Evolutionary conservation across 345 rosid genomes (phyloP).

Genomic region (Bruguiera sexangula): DNA sequence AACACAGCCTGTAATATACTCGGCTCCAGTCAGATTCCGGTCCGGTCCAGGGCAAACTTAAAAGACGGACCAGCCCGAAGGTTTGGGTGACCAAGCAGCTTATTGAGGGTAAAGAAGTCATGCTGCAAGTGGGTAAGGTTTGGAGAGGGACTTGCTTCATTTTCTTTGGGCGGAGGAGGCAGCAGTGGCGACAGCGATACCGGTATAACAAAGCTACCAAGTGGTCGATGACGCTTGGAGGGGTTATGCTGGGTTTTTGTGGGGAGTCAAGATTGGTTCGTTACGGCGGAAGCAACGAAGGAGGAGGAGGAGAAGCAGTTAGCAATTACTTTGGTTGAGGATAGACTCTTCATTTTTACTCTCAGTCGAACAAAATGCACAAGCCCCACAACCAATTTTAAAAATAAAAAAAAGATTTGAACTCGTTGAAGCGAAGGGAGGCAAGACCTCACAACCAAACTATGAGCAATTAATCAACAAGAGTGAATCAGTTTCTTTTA

Average conservation of each 20-base stretch:
- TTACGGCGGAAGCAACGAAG: too few species aligned
- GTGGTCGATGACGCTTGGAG: neutral
- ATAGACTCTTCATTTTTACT: too few species aligned
- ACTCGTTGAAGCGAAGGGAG: too few species aligned
- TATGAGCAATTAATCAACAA: too few species aligned
- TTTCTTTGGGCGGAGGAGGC: neutral
- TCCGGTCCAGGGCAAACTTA: constrained; percentile 45
- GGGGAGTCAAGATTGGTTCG: too few species aligned
- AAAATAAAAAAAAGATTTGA: too few species aligned
- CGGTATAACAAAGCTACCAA: neutral
- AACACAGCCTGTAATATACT: constrained; percentile 48
- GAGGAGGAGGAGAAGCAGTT: neutral
- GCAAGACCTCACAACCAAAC: too few species aligned
- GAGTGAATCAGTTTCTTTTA: too few species aligned
- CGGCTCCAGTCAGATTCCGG: constrained; percentile 50
- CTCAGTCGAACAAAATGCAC: too few species aligned
- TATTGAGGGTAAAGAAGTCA: constrained; percentile 45
- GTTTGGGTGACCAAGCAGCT: constrained; percentile 45
- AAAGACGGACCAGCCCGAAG: constrained; percentile 43
- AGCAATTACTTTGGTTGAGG: neutral
- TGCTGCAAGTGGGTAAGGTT: constrained; percentile 22
- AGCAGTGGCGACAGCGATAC: neutral
- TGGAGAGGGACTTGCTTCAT: neutral
- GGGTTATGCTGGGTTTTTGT: too few species aligned
- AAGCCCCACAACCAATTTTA: too few species aligned